Evolutionary conservation across 805 yeast species (phyloP).

Genomic region (Kodamaea neixiangensis): DNA sequence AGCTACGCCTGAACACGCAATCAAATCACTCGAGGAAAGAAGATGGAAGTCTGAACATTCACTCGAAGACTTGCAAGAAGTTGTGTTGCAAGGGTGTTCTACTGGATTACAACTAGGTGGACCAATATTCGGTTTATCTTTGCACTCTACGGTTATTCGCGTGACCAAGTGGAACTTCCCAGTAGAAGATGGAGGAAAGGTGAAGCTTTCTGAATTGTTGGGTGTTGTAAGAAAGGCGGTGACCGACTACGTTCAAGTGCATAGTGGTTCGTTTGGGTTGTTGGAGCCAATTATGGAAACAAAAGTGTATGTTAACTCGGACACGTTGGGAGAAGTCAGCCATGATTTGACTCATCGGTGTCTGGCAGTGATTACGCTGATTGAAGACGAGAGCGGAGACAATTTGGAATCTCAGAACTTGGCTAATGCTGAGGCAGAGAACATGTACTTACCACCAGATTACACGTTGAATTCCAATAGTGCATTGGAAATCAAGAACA

Average conservation of each 20-base stretch:
- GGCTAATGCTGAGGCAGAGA: slow-evolving; percentile 58
- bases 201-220: slow-evolving; percentile 37
- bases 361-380: slow-evolving; percentile 68
- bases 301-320: slow-evolving; percentile 63
- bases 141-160: slow-evolving; percentile 61
- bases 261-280: slow-evolving; percentile 44
- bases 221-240: slow-evolving; percentile 45
- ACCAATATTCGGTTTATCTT: slow-evolving; percentile 52
- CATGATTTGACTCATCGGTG: slow-evolving; percentile 83
- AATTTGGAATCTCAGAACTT: slow-evolving; percentile 40
- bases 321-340: slow-evolving; percentile 76
- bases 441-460: slow-evolving; percentile 75
- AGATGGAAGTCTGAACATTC: slow-evolving; percentile 53
- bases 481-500: slow-evolving; percentile 30
- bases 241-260: slow-evolving; percentile 22
- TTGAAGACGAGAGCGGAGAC: slow-evolving; percentile 61
- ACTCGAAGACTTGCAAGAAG: slow-evolving; percentile 52
- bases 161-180: slow-evolving; percentile 57
- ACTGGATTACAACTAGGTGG: slow-evolving; percentile 73
- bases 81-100: slow-evolving; percentile 57
- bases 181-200: slow-evolving; percentile 36
- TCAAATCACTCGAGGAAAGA: slow-evolving; percentile 28
- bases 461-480: slow-evolving; percentile 47
- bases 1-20: slow-evolving; percentile 30
- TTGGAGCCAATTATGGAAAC: slow-evolving; percentile 90